Evolutionary conservation across 169 alveolate genomes (phyloP), one percentile per base, ranked within the genome.

Genomic region (Eimeria tenella): DNA sequence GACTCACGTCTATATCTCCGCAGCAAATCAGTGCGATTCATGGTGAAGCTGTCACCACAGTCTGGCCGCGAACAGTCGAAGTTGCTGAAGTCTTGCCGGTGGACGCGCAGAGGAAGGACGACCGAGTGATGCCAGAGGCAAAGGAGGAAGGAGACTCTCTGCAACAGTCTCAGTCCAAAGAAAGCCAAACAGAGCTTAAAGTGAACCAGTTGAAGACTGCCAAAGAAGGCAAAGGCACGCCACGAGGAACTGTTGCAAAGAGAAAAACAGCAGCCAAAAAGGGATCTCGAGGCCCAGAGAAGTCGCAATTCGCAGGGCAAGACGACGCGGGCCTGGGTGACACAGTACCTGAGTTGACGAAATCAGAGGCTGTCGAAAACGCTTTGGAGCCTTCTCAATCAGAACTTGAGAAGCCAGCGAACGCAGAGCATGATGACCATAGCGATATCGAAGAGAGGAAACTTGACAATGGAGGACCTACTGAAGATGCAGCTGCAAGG

Each of bases 181-280:
- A 62, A 0, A 60, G 74, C 55, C 75, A 82, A 25, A 60, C 73
- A 8, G 90, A 55, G 49, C 60, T 71, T 4, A 60, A 10, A 23
- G 17, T 10, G 31, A 31, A 25, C 23, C 7, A 21, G 5, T 17
- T 49, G 58, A n/a, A 11, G 15, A 50, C 42, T 6, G 82, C 10
- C 13, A 58, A 52, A 50, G 92, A 42, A 11, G 65, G 49, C n/a
- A 58, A 31, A 56, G 68, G 15, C 17, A n/a, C 81, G 17, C 63
- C 11, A 13, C 74, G 79, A 17, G 79, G 60, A 15, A 68, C 90
- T 17, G 63, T 62, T n/a, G 75, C 92, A 55, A 62, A 84, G 92
- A 62, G 70, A 79, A 84, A 84, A 63, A 62, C 92, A 84, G 74
- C 53, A 42, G 81, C 49, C 49, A 84, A 62, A 23, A 84, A 84